These are phyloP conservation scores for Citeromyces nyonsensis DNA, from an alignment of 805 yeast genomes.

Conservation along the genomic window DNA sequence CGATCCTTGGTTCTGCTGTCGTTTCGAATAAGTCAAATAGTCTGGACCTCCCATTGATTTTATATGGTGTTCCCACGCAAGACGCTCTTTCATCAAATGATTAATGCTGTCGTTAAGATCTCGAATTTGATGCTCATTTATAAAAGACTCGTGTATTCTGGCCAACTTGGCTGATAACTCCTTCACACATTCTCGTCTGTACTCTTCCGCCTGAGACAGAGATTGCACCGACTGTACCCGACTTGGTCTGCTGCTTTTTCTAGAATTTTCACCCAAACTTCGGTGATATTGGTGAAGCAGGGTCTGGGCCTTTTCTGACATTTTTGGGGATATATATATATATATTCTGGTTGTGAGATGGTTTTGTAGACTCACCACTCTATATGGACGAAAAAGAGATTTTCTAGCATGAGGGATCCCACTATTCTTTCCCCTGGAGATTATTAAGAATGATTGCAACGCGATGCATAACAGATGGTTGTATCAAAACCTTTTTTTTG, in stretches of 20 bases:
- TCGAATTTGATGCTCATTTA: slow-evolving; percentile 48
- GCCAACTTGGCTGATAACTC: slow-evolving; percentile 52
- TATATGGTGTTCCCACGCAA: slow-evolving; percentile 70
- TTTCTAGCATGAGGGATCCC: too few species aligned
- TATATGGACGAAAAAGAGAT: too few species aligned
- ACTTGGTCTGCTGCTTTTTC: slow-evolving; percentile 30
- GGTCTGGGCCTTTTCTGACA: too few species aligned
- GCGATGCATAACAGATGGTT: too few species aligned
- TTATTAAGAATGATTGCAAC: too few species aligned
- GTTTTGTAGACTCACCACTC: too few species aligned
- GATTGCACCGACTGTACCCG: slow-evolving; percentile 33
- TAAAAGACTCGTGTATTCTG: slow-evolving; percentile 42
- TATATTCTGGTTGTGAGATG: too few species aligned
- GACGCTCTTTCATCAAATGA: slow-evolving; percentile 45
- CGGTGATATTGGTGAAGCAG: too few species aligned
- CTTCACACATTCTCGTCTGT: slow-evolving; percentile 42
- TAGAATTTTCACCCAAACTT: too few species aligned
- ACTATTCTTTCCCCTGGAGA: too few species aligned
- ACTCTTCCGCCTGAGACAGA: slow-evolving; percentile 53
- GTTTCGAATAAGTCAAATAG: slow-evolving; percentile 18
- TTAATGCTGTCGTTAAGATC: slow-evolving; percentile 67
- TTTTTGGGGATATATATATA: too few species aligned
- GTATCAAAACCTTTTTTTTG: too few species aligned
- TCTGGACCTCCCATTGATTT: slow-evolving; percentile 62
- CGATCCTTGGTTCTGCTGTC: slow-evolving; percentile 4